Evolutionary conservation across 495 filamentous ascomycete species (phyloP), one percentile per base, ranked within the genome.

Genomic region (Bacidia gigantensis): DNA sequence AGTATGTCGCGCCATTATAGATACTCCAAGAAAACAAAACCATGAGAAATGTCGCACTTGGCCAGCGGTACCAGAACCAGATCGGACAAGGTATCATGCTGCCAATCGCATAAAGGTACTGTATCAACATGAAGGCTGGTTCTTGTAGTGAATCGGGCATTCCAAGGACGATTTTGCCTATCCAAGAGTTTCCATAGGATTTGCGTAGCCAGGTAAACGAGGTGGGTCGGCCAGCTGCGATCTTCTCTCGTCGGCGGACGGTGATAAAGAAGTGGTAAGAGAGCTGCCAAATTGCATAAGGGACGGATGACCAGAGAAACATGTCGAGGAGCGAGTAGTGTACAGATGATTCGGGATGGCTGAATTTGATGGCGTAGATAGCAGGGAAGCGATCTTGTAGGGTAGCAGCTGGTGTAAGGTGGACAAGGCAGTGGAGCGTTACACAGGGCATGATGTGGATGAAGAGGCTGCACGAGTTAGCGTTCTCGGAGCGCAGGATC

Each of bases 371-470:
- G 29, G 76, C 74, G 69, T 84, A 86, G 56, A 96, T 78, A 11
- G 88, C 89, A 0, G 90, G 89, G 67, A 94, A 96, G n/a, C 82
- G 77, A 32, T 71, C 62, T 50, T 77, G 68, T 61, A 89, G 81
- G 32, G 72, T 65, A 7, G 76, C 76, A 11, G 77, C 69, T 2
- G 82, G 64, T 20, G 88, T 72, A 44, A 96, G 72, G 62, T 98
- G 92, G 38, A 94, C 85, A 23, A 97, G 71, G 62, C 87, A 93
- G 67, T 98, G 92, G 42, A 96, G 73, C 21, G 89, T 83, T 9
- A 86, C 88, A 45, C 88, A 92, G 2, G 92, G 92, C 89, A 97
- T 97, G 59, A 98, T 95, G 68, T 98, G 92, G 57, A 98, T 95
- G 70, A 98, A 97, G 24, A 97, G 69, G 64, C 85, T 88, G 40